phyloP scores from a whole-genome alignment of 2,329 filamentous ascomycete species.

The Verticillium longisporum region DNA sequence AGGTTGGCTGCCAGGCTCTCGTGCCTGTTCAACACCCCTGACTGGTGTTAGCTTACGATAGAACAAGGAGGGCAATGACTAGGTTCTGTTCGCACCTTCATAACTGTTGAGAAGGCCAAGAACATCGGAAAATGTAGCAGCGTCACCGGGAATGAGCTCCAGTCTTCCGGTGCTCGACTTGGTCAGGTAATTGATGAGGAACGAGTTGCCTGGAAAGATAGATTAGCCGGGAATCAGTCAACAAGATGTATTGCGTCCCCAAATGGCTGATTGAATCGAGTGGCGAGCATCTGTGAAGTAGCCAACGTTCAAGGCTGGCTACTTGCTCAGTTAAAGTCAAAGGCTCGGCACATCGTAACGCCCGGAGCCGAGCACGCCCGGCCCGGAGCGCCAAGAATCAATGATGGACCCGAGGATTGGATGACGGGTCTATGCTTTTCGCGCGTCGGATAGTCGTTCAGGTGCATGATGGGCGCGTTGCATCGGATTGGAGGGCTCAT shows the following conservation, averaged over 20 bases:
- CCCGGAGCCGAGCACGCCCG: background rate
- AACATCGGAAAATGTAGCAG: slow-evolving; percentile 67
- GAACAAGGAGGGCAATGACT: background rate
- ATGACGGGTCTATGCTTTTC: background rate
- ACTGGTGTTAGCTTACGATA: slow-evolving; percentile 1
- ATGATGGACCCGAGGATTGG: background rate
- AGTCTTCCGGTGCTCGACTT: slow-evolving; percentile 36
- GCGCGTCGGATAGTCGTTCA: background rate
- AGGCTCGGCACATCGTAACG: background rate
- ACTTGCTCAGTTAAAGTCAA: background rate
- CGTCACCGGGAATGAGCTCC: slow-evolving; percentile 44
- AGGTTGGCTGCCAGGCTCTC: slow-evolving; percentile 83
- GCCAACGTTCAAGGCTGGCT: background rate
- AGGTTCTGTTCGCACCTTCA: slow-evolving; percentile 42
- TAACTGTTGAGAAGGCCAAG: slow-evolving; percentile 70
- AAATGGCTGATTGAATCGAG: background rate
- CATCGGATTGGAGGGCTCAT: background rate
- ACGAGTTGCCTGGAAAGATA: slow-evolving; percentile 8
- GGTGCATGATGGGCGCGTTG: background rate
- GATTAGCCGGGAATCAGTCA: slow-evolving; percentile 1
- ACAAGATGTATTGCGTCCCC: background rate
- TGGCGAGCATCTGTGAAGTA: too few species aligned
- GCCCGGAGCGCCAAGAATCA: background rate
- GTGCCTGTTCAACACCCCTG: slow-evolving; percentile 72
- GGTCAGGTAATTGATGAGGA: slow-evolving; percentile 47